These are phyloP conservation scores for Papiliotrema flavescens DNA, from an alignment of 1,284 basidiomycete species.

Conservation along the genomic window DNA sequence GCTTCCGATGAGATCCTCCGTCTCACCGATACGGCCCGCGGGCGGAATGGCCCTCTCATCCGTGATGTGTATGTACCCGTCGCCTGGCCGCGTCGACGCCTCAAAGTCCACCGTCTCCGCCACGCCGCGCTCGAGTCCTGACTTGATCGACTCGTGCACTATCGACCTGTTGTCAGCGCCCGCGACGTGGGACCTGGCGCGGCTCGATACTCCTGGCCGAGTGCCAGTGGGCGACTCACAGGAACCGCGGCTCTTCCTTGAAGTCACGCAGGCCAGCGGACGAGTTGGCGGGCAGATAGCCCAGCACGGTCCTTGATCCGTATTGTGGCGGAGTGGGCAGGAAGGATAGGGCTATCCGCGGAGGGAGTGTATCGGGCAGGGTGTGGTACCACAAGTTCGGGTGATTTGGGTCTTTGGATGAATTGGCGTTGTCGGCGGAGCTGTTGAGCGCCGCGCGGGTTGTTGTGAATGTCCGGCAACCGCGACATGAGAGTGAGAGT, in stretches of 20 bases:
- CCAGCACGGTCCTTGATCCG: slow-evolving; percentile 6
- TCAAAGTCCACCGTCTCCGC: slow-evolving; percentile 32
- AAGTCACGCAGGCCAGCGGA: slow-evolving; percentile 6
- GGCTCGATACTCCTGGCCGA: background rate
- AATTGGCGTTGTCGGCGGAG: background rate
- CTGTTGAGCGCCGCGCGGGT: background rate
- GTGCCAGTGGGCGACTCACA: slow-evolving; percentile 1
- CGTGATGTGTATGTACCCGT: slow-evolving; percentile 47
- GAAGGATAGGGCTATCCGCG: slow-evolving; percentile 8
- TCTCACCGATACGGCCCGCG: slow-evolving; percentile 46
- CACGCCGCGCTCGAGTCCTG: slow-evolving; percentile 7
- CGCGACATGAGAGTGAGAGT: background rate
- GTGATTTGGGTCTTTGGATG: slow-evolving; percentile 11
- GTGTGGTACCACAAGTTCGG: slow-evolving; percentile 12
- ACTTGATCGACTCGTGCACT: slow-evolving; percentile 6
- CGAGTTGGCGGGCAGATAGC: slow-evolving; percentile 5
- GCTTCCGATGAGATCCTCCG: slow-evolving; percentile 47
- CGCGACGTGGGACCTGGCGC: background rate
- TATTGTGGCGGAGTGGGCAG: slow-evolving; percentile 4
- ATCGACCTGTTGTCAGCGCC: slow-evolving; percentile 4
- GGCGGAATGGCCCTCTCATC: slow-evolving; percentile 46
- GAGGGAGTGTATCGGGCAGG: background rate
- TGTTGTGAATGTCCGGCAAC: background rate
- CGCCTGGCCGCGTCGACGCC: slow-evolving; percentile 39
- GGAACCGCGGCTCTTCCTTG: slow-evolving; percentile 7